phyloP scores from a whole-genome alignment of 805 yeast species.

The Nakazawaea ishiwadae region DNA sequence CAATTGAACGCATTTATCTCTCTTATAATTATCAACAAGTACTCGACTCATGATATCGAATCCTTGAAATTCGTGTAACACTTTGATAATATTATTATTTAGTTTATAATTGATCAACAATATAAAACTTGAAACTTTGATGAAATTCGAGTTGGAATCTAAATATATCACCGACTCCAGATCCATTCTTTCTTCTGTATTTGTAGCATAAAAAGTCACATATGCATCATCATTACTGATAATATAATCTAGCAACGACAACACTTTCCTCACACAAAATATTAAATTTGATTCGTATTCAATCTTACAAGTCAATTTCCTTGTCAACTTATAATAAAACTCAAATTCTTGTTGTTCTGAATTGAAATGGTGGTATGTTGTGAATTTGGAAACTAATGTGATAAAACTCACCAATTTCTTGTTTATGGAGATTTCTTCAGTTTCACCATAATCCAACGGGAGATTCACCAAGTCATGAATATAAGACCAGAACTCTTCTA shows the following conservation, averaged over 20 bases:
- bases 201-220: conserved; percentile 15
- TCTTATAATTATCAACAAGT: conserved; percentile 20
- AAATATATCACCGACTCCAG: conserved; percentile 13
- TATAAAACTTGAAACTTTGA: conserved; percentile 28
- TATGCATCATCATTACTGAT: conserved; percentile 20
- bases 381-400: conserved; percentile 21
- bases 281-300: conserved; percentile 31
- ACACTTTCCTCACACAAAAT: conserved; percentile 46
- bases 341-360: conserved; percentile 20
- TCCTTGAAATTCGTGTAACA: conserved; percentile 49
- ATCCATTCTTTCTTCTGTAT: conserved; percentile 9
- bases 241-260: conserved; percentile 36
- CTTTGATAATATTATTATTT: conserved; percentile 29
- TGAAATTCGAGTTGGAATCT: conserved; percentile 23
- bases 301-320: conserved; percentile 19
- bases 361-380: conserved; percentile 16
- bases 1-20: conserved; percentile 5
- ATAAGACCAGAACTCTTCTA: conserved; percentile 26
- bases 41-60: conserved; percentile 34
- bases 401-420: conserved; percentile 28
- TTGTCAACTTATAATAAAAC: conserved; percentile 23
- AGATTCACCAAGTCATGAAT: conserved; percentile 26
- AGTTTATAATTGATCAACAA: conserved; percentile 20
- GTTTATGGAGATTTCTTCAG: conserved; percentile 25
- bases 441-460: conserved; percentile 14